Evolutionary conservation across 2,329 filamentous ascomycete species (phyloP).

Genomic region (Pseudocercospora musae): DNA sequence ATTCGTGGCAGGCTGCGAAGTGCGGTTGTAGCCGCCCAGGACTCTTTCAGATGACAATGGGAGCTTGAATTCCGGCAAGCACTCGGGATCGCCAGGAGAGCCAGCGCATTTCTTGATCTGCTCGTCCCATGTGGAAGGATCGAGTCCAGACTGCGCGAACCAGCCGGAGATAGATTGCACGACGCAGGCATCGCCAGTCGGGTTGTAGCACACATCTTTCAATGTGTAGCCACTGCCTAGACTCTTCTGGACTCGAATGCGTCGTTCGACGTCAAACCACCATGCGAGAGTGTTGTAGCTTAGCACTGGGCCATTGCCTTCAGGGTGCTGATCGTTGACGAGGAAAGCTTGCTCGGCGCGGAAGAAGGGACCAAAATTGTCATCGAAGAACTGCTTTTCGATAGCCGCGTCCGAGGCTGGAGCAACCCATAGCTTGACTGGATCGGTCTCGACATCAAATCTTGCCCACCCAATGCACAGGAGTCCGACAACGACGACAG

Average conservation of each 20-base stretch:
- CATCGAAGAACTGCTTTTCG: conserved; percentile 91
- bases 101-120: conserved; percentile 70
- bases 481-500: conserved; percentile 70
- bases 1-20: conserved; percentile 58
- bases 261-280: conserved; percentile 90
- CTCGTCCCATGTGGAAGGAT: conserved; percentile 66
- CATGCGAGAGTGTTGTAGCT: conserved; percentile 84
- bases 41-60: conserved; percentile 83
- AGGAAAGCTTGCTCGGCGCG: conserved; percentile 90
- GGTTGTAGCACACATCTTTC: conserved; percentile 89
- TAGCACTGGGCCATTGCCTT: conserved; percentile 70
- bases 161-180: conserved; percentile 91
- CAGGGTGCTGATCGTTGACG: conserved; percentile 73
- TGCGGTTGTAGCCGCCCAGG: conserved; percentile 71
- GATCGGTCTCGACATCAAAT: conserved; percentile 87
- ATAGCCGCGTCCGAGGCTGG: conserved; percentile 84
- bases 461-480: conserved; percentile 84
- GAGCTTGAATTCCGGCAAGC: conserved; percentile 83
- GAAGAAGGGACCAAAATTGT: conserved; percentile 92
- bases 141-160: conserved; percentile 58
- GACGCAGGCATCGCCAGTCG: conserved; percentile 82
- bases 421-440: conserved; percentile 93
- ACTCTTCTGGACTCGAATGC: conserved; percentile 70
- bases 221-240: conserved; percentile 65
- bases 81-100: conserved; percentile 58